Conservation (phyloP, 768 basidiomycete genomes). For the Ramaria sp. region DNA sequence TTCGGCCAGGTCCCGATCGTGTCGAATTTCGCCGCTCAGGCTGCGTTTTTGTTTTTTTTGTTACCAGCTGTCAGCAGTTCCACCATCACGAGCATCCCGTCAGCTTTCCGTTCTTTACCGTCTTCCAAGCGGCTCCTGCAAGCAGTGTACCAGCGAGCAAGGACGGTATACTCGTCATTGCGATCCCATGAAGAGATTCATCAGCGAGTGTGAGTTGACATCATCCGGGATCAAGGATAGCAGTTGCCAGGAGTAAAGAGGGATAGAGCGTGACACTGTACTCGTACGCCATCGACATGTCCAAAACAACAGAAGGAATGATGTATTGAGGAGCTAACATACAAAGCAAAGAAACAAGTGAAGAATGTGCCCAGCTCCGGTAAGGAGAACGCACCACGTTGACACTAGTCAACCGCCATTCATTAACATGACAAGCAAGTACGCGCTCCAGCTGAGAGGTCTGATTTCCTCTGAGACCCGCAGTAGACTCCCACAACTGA, state of each 20-base stretch:
- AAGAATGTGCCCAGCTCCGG: conserved; percentile 7
- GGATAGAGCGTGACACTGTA: too few species aligned
- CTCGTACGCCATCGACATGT: too few species aligned
- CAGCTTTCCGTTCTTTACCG: conserved; percentile 10
- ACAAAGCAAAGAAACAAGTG: neutral
- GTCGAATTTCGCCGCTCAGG: too few species aligned
- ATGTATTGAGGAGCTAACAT: neutral
- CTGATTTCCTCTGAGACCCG: conserved; percentile 5
- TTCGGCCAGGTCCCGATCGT: too few species aligned
- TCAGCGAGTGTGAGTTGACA: conserved; percentile 6
- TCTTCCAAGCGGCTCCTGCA: neutral
- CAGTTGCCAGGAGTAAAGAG: too few species aligned
- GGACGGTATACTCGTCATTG: neutral
- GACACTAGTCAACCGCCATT: neutral
- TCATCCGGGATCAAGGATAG: conserved; percentile 5
- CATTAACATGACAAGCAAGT: neutral
- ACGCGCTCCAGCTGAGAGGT: conserved; percentile 10
- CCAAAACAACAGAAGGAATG: neutral
- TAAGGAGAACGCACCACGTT: conserved; percentile 10
- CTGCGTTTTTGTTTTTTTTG: too few species aligned
- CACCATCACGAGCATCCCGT: neutral
- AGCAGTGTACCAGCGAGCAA: conserved; percentile 3
- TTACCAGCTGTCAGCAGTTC: too few species aligned
- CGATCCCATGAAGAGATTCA: neutral
- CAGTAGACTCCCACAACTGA: conserved; percentile 9